Conservation (phyloP, 2,329 filamentous ascomycete genomes). For the Epichloe uncinata region DNA sequence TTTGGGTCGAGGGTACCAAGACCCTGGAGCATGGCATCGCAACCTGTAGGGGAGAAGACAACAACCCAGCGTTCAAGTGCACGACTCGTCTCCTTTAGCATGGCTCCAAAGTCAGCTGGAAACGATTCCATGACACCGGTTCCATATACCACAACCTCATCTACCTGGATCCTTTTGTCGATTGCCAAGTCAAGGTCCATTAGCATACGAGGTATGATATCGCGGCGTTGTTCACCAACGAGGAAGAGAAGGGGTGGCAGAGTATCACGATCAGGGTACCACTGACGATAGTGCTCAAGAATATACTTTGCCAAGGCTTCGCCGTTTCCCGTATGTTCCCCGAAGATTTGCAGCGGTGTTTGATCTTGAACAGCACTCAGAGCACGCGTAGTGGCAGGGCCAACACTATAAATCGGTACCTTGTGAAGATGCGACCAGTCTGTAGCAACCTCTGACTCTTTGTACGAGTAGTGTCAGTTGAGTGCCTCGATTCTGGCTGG, state of each 20-base stretch:
- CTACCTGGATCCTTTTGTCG: slow-evolving; percentile 47
- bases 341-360: slow-evolving; percentile 51
- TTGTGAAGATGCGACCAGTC: slow-evolving; percentile 36
- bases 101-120: slow-evolving; percentile 45
- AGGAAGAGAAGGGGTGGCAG: slow-evolving; percentile 67
- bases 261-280: slow-evolving; percentile 27
- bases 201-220: slow-evolving; percentile 76
- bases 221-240: slow-evolving; percentile 77
- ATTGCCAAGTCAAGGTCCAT: slow-evolving; percentile 40
- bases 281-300: slow-evolving; percentile 55
- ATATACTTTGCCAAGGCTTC: slow-evolving; percentile 69
- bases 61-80: slow-evolving; percentile 52
- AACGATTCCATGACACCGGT: slow-evolving; percentile 76
- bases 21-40: slow-evolving; percentile 43
- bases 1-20: slow-evolving; percentile 37
- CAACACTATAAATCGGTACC: slow-evolving; percentile 62
- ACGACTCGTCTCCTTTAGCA: slow-evolving; percentile 32
- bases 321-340: slow-evolving; percentile 74
- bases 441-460: neutral
- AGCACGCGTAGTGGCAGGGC: slow-evolving; percentile 66
- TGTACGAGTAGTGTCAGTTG: neutral
- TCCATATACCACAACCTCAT: slow-evolving; percentile 76
- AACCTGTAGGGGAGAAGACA: slow-evolving; percentile 57
- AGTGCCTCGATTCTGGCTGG: neutral
- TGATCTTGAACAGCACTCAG: slow-evolving; percentile 41